Evolutionary conservation across 192 early-diverging fungal species (phyloP).

Genomic region (Lunasporangiospora selenospora): DNA sequence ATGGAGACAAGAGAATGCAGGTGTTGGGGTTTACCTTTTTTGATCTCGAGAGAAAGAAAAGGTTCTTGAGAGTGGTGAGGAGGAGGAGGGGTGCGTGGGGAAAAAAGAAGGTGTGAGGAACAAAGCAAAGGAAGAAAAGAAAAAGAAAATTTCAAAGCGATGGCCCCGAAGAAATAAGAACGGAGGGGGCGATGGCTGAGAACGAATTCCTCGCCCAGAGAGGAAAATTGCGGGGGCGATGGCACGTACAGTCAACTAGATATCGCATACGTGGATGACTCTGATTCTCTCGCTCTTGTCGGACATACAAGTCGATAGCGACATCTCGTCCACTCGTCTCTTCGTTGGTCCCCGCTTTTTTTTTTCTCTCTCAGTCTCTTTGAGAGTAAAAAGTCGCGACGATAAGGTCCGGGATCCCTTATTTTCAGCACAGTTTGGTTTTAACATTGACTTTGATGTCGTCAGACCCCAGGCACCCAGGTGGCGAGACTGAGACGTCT

Average conservation of each 20-base stretch:
- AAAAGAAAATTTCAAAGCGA: not conserved
- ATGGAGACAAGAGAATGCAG: not conserved
- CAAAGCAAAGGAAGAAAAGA: conserved; percentile 3
- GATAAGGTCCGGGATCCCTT: too few relatives aligned
- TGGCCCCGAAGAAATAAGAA: not conserved
- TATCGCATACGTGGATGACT: too few relatives aligned
- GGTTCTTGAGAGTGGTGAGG: not conserved
- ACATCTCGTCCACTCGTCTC: not conserved
- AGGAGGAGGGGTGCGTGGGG: conserved; percentile 7
- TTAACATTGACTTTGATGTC: too few relatives aligned
- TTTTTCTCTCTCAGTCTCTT: not conserved
- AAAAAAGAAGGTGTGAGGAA: conserved; percentile 11
- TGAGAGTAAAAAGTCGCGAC: too few relatives aligned
- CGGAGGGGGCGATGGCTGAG: too few relatives aligned
- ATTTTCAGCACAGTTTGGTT: too few relatives aligned
- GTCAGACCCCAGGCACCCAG: too few relatives aligned
- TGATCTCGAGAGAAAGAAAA: not conserved
- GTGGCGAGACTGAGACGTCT: too few relatives aligned
- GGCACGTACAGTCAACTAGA: too few relatives aligned
- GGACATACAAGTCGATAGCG: too few relatives aligned
- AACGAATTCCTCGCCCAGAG: too few relatives aligned
- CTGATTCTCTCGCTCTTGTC: too few relatives aligned
- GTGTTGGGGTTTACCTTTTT: conserved; percentile 30
- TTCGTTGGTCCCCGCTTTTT: not conserved
- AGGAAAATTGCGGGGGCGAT: conserved; percentile 36